These are phyloP conservation scores for Volvariella volvacea DNA, from an alignment of 1,284 basidiomycete species.

Conservation along the genomic window DNA sequence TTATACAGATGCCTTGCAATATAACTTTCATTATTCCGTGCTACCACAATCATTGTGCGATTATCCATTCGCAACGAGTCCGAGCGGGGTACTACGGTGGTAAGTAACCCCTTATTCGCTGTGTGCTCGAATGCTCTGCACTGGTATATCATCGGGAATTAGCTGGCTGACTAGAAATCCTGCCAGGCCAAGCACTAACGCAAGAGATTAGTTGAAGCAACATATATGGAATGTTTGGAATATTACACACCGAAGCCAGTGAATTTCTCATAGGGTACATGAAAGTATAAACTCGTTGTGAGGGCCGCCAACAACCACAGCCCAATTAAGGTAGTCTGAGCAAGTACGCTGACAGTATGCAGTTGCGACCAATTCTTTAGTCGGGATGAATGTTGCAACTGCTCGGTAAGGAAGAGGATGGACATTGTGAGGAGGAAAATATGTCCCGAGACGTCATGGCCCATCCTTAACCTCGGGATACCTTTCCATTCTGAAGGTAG, in stretches of 20 bases:
- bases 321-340: conserved; percentile 44
- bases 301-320: conserved; percentile 74
- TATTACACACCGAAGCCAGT: conserved; percentile 72
- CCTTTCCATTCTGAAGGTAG: conserved; percentile 38
- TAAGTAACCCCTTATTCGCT: no score
- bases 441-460: conserved; percentile 94
- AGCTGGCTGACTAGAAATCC: conserved; percentile 29
- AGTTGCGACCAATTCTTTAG: conserved; percentile 26
- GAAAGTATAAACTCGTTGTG: conserved; percentile 88
- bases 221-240: conserved; percentile 5
- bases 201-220: conserved; percentile 5
- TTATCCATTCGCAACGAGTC: no score
- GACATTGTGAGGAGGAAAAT: conserved; percentile 87
- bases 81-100: no score
- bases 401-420: conserved; percentile 75
- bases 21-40: conserved; percentile 7
- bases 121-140: no score
- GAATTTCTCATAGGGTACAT: conserved; percentile 82
- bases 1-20: conserved; percentile 2
- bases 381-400: conserved; percentile 49
- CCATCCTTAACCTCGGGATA: conserved; percentile 58
- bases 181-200: conserved; percentile 28
- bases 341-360: conserved; percentile 41
- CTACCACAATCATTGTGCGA: no score
- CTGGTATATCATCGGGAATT: background rate